phyloP scores from a whole-genome alignment of 441 rosid species.

The Francoa sonchifolia region DNA sequence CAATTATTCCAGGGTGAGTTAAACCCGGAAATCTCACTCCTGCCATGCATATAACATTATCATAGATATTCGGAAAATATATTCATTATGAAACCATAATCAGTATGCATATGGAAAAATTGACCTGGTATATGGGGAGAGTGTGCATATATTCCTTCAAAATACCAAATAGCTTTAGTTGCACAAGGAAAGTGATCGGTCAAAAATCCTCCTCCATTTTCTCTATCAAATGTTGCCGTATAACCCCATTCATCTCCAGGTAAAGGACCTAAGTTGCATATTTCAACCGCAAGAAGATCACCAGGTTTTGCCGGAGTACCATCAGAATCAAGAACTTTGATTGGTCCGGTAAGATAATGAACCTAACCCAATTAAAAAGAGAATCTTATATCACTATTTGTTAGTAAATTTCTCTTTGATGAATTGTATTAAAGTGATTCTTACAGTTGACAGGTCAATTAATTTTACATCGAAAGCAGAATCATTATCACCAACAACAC shows the following conservation, averaged over 20 bases:
- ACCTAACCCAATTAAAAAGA: slow-evolving; percentile 35
- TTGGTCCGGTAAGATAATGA: slow-evolving; percentile 86
- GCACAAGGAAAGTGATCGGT: slow-evolving; percentile 91
- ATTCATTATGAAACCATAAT: no score
- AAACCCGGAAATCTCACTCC: slow-evolving; percentile 86
- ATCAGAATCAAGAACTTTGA: slow-evolving; percentile 50
- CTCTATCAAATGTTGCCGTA: slow-evolving; percentile 76
- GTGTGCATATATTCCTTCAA: slow-evolving; percentile 90
- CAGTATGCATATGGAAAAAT: slow-evolving; percentile 1
- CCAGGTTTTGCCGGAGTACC: slow-evolving; percentile 67
- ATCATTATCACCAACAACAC: slow-evolving; percentile 45
- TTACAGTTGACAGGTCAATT: slow-evolving; percentile 49
- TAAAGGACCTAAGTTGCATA: slow-evolving; percentile 84
- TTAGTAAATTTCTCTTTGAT: no score
- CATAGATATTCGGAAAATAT: no score
- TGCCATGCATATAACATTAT: slow-evolving; percentile 17
- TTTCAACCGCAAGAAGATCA: slow-evolving; percentile 74
- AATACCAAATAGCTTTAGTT: slow-evolving; percentile 87
- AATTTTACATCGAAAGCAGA: slow-evolving; percentile 50
- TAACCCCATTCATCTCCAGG: slow-evolving; percentile 91
- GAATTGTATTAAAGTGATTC: no score
- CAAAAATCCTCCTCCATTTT: slow-evolving; percentile 83
- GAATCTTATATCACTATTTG: no score
- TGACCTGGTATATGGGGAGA: slow-evolving; percentile 85
- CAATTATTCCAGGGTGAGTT: slow-evolving; percentile 79